Evolutionary conservation across 208 protist genomes (phyloP).

Genomic region (Trichomonas vaginalis): DNA sequence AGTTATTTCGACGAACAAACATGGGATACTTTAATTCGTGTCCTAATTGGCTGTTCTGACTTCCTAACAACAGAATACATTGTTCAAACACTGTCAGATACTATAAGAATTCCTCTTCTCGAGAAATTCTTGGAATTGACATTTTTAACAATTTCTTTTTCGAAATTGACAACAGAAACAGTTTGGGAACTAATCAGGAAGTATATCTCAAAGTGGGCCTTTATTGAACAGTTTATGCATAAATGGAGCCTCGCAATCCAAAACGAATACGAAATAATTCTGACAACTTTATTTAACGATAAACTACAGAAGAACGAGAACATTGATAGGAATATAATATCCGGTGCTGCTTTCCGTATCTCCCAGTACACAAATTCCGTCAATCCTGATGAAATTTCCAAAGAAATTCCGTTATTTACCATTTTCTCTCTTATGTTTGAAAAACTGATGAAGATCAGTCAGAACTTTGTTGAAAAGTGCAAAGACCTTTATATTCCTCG

Average conservation of each 20-base stretch:
- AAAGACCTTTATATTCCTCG: background rate
- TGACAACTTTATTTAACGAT: background rate
- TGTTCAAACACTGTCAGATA: background rate
- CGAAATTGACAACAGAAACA: background rate
- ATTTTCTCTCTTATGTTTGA: background rate
- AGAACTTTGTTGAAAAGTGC: background rate
- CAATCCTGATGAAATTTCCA: background rate
- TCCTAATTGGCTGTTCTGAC: background rate
- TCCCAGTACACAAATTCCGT: background rate
- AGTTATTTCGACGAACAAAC: background rate
- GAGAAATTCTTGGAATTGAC: background rate
- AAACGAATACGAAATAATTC: background rate
- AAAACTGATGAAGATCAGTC: background rate
- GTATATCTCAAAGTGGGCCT: background rate
- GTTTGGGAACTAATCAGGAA: background rate
- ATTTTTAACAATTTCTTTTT: background rate
- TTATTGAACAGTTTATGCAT: background rate
- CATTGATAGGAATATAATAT: background rate
- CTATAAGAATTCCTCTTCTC: background rate
- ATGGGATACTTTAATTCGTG: background rate
- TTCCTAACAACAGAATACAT: background rate
- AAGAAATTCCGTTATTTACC: background rate
- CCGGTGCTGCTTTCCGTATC: background rate
- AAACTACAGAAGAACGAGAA: background rate
- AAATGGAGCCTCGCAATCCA: background rate